These are phyloP conservation scores for Hydnum rufescens DNA, from an alignment of 768 basidiomycete genomes.

Conservation along the genomic window DNA sequence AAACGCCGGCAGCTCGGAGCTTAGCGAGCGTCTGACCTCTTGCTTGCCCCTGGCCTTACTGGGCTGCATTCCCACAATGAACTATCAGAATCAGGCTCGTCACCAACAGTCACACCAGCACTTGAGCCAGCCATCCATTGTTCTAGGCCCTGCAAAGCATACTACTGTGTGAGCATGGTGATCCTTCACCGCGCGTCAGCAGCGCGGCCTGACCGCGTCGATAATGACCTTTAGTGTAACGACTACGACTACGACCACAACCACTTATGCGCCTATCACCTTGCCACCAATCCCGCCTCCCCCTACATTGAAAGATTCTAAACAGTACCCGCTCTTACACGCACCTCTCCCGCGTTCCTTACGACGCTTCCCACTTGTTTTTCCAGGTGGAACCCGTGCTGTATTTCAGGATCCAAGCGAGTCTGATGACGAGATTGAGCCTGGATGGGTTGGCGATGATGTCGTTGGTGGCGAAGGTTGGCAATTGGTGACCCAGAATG, in stretches of 20 bases:
- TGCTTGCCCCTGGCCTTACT: no score
- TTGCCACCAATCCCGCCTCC: constrained; percentile 56
- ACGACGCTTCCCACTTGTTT: constrained; percentile 55
- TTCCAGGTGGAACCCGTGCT: constrained; percentile 63
- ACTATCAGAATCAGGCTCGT: neutral
- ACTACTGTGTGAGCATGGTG: constrained; percentile 53
- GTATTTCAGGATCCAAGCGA: constrained; percentile 32
- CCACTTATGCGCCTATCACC: constrained; percentile 74
- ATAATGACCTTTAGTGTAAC: constrained; percentile 37
- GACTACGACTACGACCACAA: constrained; percentile 82
- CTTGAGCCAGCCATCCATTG: constrained; percentile 35
- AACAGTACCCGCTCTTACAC: constrained; percentile 59
- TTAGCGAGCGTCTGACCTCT: no score
- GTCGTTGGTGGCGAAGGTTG: constrained; percentile 47
- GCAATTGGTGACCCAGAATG: constrained; percentile 31
- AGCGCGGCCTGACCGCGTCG: neutral
- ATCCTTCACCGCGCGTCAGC: neutral
- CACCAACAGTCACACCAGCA: neutral
- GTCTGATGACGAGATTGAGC: constrained; percentile 41
- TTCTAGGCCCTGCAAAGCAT: constrained; percentile 63
- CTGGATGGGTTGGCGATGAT: constrained; percentile 52
- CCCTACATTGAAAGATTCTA: constrained; percentile 51
- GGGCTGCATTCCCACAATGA: neutral
- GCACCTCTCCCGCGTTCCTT: constrained; percentile 54
- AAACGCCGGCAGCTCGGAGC: no score